Conservation (phyloP, 2,329 filamentous ascomycete genomes). For the Epichloe sylvatica region DNA sequence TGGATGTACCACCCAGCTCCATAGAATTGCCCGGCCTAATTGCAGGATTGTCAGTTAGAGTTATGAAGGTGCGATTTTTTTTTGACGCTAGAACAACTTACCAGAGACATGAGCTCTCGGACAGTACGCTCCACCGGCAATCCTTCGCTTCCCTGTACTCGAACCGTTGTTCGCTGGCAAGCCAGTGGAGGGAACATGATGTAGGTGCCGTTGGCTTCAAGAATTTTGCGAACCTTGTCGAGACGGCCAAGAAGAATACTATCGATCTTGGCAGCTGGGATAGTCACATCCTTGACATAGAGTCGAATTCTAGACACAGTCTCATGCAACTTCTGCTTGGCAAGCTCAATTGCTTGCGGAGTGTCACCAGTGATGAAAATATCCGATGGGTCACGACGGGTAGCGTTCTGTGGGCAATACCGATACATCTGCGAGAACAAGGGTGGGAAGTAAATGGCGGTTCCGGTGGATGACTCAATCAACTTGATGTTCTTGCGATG, state of each 20-base stretch:
- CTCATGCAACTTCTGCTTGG: slow-evolving; percentile 85
- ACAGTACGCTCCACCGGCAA: slow-evolving; percentile 90
- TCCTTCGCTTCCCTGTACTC: slow-evolving; percentile 86
- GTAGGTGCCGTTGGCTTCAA: slow-evolving; percentile 90
- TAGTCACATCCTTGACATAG: slow-evolving; percentile 81
- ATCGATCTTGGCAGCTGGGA: slow-evolving; percentile 86
- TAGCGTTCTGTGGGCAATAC: slow-evolving; percentile 72
- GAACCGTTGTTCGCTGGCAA: slow-evolving; percentile 68
- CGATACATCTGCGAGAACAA: slow-evolving; percentile 85
- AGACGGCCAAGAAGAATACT: slow-evolving; percentile 80
- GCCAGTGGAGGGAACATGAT: slow-evolving; percentile 83
- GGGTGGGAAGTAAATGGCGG: slow-evolving; percentile 94
- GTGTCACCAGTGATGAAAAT: slow-evolving; percentile 92
- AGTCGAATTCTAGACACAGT: slow-evolving; percentile 67
- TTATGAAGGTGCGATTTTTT: neutral
- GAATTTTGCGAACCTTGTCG: slow-evolving; percentile 95
- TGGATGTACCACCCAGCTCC: slow-evolving; percentile 93
- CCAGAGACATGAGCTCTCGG: slow-evolving; percentile 86
- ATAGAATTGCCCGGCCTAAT: slow-evolving; percentile 87
- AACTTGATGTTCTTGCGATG: slow-evolving; percentile 95
- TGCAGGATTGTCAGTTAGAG: neutral
- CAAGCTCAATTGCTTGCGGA: slow-evolving; percentile 70
- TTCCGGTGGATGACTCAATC: slow-evolving; percentile 89
- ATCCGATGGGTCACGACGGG: slow-evolving; percentile 70
- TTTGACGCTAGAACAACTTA: slow-evolving; percentile 30